Percentiles rank a stretch among this genome's conserved stretches.
These are phyloP conservation scores for Xylariales sp. DNA, from an alignment of 2,329 filamentous ascomycete species.

Conservation along the genomic window DNA sequence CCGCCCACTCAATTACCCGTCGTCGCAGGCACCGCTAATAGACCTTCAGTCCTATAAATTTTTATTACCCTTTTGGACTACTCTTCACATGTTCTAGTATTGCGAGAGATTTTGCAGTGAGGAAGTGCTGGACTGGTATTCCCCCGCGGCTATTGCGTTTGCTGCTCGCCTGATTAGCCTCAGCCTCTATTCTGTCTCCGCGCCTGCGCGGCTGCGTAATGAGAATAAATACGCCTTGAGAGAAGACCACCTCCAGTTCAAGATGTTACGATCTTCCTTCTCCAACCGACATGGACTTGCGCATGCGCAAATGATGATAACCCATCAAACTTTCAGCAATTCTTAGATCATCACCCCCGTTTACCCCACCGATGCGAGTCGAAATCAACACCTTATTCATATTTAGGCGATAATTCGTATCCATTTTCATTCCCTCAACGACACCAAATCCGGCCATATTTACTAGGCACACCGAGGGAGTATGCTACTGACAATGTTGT, in stretches of 20 bases:
- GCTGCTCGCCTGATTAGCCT: constrained; percentile 15
- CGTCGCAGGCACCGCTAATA: constrained; percentile 7
- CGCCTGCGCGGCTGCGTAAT: constrained; percentile 7
- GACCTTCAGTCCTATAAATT: not conserved
- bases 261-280: not conserved
- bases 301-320: constrained; percentile 21
- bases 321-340: constrained; percentile 10
- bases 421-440: constrained; percentile 3
- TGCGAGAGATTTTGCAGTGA: too few species aligned
- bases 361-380: constrained; percentile 24
- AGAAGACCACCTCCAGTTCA: not conserved
- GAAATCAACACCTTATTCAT: constrained; percentile 14
- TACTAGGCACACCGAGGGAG: constrained; percentile 2
- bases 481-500: constrained; percentile 19
- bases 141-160: not conserved
- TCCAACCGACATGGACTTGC: constrained; percentile 13
- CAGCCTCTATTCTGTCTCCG: constrained; percentile 13
- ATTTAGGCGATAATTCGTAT: constrained; percentile 5
- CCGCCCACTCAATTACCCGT: not conserved
- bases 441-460: not conserved
- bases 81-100: too few species aligned
- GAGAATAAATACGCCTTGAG: constrained; percentile 6
- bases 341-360: constrained; percentile 12
- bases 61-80: too few species aligned
- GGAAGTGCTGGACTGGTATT: not conserved